A percentile compares a stretch with the other conserved stretches of the same genome.
These are phyloP conservation scores for Naganishia friedmannii DNA, from an alignment of 768 basidiomycete species.

Conservation along the genomic window DNA sequence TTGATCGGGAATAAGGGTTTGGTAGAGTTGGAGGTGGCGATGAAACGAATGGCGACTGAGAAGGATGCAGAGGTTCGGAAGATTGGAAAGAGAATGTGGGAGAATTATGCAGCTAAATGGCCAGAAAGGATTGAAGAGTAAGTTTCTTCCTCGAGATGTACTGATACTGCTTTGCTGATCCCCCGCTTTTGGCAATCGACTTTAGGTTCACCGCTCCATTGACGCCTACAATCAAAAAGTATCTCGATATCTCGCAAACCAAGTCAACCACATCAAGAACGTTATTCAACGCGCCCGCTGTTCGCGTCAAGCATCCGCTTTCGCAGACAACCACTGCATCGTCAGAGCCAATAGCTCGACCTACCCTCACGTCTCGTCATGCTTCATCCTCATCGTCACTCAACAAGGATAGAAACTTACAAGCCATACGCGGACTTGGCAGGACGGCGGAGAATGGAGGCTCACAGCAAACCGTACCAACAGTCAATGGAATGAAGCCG, in stretches of 20 bases:
- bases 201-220: slow-evolving; percentile 53
- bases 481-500: slow-evolving; percentile 7
- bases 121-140: slow-evolving; percentile 50
- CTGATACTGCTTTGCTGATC: background rate
- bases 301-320: slow-evolving; percentile 10
- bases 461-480: background rate
- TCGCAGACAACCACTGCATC: slow-evolving; percentile 12
- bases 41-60: slow-evolving; percentile 52
- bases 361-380: slow-evolving; percentile 5
- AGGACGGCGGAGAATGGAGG: background rate
- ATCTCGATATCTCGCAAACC: slow-evolving; percentile 46
- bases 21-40: slow-evolving; percentile 47
- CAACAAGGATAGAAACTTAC: slow-evolving; percentile 17
- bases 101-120: slow-evolving; percentile 48
- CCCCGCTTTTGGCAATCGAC: background rate
- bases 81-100: slow-evolving; percentile 52
- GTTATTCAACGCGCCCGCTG: slow-evolving; percentile 13
- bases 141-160: slow-evolving; percentile 27
- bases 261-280: slow-evolving; percentile 10
- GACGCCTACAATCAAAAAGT: slow-evolving; percentile 52
- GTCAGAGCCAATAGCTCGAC: background rate
- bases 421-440: slow-evolving; percentile 14
- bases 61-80: slow-evolving; percentile 52
- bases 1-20: slow-evolving; percentile 42
- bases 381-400: background rate